Evolutionary conservation across 2,329 filamentous ascomycete genomes (phyloP), one percentile per base, ranked within the genome.

Genomic region (Elsinoe arachidis): DNA sequence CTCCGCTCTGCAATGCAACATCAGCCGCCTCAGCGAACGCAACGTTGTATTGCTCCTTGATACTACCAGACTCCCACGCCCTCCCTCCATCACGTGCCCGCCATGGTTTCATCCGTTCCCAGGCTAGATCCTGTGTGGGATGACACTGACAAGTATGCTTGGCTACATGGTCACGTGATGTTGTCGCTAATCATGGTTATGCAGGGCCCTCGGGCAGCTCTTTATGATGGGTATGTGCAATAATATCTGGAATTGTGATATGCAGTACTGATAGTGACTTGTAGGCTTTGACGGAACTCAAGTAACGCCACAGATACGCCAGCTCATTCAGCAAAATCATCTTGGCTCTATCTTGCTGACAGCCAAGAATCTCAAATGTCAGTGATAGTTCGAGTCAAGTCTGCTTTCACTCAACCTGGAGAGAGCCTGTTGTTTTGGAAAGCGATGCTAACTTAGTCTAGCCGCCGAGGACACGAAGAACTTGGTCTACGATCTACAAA

Each of bases 401-500:
- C 35, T 33, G 6, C 19, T 10, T 10, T n/a, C 10, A 10, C 2
- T 52, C 19, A 34, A 7, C 1, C 14, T 1, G 47, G 23, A 11
- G 19, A n/a, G 3, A 14, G 6, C 46, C 2, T 14, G 35, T 11
- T 33, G n/a, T 5, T 3, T 53, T 37, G n/a, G 23, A n/a, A 23
- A 37, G 38, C 41, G 46, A 38, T 23, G 12, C 39, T 38, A 23
- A 41, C 7, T 1, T 15, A 11, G 5, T 5, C 10, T 70, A 97
- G 92, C 91, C 67, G 92, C 91, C 60, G 85, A 95, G 69, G 88
- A 96, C 68, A 91, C 92, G 33, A 91, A 92, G 43, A 82, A 81
- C 67, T 79, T 97, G 41, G 89, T 96, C 30, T 87, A 93, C 67
- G 90, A 97, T 67, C 78, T 99, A 44, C 93, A 99, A 72, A 90